Percentiles rank a stretch among this genome's conserved stretches.
Conservation (phyloP, 805 yeast species). For the Starmerella cellae region DNA sequence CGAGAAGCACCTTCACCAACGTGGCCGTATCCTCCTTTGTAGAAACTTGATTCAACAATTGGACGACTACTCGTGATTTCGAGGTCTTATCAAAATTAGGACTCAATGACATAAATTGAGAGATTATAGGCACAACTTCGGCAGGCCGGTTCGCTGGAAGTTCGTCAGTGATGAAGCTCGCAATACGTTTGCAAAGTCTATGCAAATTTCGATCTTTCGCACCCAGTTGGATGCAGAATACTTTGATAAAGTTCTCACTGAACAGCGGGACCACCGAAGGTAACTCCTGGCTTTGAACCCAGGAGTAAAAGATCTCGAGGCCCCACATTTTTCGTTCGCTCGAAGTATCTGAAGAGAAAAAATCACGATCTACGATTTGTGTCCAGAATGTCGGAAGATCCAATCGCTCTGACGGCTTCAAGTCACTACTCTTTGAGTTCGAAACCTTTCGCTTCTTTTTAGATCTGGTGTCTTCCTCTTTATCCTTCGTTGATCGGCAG, state of each 20-base stretch:
- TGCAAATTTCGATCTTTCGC: constrained; percentile 52
- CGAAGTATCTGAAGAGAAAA: constrained; percentile 64
- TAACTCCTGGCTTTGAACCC: constrained; percentile 28
- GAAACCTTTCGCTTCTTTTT: constrained; percentile 32
- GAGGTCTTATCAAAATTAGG: constrained; percentile 66
- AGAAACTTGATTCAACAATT: constrained; percentile 26
- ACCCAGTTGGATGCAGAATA: constrained; percentile 64
- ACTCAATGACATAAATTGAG: constrained; percentile 12
- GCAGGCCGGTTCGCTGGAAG: constrained; percentile 1
- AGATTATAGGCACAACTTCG: constrained; percentile 8
- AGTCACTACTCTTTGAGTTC: constrained; percentile 10
- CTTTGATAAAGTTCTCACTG: constrained; percentile 25
- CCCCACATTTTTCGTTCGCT: constrained; percentile 82
- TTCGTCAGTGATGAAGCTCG: constrained; percentile 25
- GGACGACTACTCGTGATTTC: constrained; percentile 52
- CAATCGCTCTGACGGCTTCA: constrained; percentile 23
- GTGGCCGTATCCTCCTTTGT: constrained; percentile 12
- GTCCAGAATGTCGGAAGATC: constrained; percentile 62
- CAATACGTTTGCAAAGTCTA: constrained; percentile 46
- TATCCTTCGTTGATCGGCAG: neutral
- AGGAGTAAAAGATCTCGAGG: constrained; percentile 50
- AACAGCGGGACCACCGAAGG: constrained; percentile 20
- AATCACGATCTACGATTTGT: constrained; percentile 61
- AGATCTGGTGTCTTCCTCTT: constrained; percentile 13
- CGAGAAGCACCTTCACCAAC: constrained; percentile 20